Evolutionary conservation across 257 asterid species (phyloP), one percentile per base, ranked within the genome.

Genomic region (Handroanthus guayacan): DNA sequence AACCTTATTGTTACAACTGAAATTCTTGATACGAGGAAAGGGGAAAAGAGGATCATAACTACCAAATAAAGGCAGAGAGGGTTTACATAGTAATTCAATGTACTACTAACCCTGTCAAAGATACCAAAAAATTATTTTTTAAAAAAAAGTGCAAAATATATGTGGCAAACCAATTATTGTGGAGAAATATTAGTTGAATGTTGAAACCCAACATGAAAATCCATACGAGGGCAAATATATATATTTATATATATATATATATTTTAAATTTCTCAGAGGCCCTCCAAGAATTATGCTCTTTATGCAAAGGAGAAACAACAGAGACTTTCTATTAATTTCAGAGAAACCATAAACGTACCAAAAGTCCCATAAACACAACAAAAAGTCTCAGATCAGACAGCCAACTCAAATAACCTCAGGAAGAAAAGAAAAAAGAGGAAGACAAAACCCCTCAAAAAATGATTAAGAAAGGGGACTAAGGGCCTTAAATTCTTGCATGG

Each of bases 31-130:
- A 3, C 72, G 67, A 83, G 68, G 58, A 68, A 70, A 75, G 82
- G 86, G 69, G 69, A 70, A 75, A 51, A 67, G 70, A 39, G 51
- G 81, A 72, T 77, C 75, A 82, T 60, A 72, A 77, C 74, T 16
- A 62, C 38, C 71, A 67, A 47, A 75, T 64, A 25, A 64, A 70
- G 48, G 39, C 7, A 48, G 17, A 65, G 36, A 44, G 31, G 80
- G 76, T 18, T 25, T 38, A 60, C 17, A 5, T 41, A 17, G 37
- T 18, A 65, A 43, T n/a, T 65, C 55, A 4, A 64, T 43, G 36
- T 62, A 6, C 50, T 17, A 66, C 37, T 37, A 68, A 56, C 48
- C 74, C 38, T 68, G 55, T 48, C 78, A 78, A 61, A 78, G 25
- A n/a, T n/a, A n/a, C n/a, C n/a, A n/a, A n/a, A n/a, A n/a, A n/a